Conservation (phyloP, 768 basidiomycete species). For the Leucosporidium yakuticum region DNA sequence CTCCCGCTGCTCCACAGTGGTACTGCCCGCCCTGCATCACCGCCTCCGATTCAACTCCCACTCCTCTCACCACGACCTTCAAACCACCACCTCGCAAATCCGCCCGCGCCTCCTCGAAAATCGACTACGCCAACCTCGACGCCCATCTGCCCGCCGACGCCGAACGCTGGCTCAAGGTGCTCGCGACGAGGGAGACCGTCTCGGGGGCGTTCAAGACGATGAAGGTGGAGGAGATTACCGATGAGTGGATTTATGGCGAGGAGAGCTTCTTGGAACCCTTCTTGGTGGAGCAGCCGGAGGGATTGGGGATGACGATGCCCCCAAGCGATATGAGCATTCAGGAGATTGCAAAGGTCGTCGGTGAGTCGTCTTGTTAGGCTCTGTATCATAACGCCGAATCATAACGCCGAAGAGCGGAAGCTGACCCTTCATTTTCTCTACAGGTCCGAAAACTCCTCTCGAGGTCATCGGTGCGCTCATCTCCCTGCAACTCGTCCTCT, state of each 20-base stretch:
- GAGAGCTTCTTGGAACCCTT: constrained; percentile 43
- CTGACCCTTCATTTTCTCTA: neutral
- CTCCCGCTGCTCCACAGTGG: constrained; percentile 38
- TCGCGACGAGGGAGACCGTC: constrained; percentile 62
- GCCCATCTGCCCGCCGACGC: constrained; percentile 50
- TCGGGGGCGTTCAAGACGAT: constrained; percentile 61
- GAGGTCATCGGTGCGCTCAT: constrained; percentile 66
- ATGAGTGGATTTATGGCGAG: constrained; percentile 70
- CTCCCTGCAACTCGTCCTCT: neutral
- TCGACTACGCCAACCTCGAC: constrained; percentile 73
- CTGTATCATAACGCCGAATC: no score
- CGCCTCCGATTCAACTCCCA: constrained; percentile 5
- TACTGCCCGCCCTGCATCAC: constrained; percentile 27
- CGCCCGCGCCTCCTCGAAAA: constrained; percentile 59
- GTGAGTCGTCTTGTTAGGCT: constrained; percentile 40
- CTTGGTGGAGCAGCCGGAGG: constrained; percentile 71
- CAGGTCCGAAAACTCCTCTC: constrained; percentile 58
- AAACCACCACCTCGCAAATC: constrained; percentile 69
- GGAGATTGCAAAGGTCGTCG: constrained; percentile 73
- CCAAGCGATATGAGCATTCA: constrained; percentile 61
- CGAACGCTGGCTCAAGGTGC: constrained; percentile 60
- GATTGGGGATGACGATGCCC: constrained; percentile 89
- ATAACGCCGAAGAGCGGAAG: neutral
- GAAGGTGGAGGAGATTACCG: constrained; percentile 59
- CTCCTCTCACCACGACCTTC: constrained; percentile 61